Base-by-base conservation (phyloP, 176 grass and related monocot genomes). In the Cenchrus americanus region DNA sequence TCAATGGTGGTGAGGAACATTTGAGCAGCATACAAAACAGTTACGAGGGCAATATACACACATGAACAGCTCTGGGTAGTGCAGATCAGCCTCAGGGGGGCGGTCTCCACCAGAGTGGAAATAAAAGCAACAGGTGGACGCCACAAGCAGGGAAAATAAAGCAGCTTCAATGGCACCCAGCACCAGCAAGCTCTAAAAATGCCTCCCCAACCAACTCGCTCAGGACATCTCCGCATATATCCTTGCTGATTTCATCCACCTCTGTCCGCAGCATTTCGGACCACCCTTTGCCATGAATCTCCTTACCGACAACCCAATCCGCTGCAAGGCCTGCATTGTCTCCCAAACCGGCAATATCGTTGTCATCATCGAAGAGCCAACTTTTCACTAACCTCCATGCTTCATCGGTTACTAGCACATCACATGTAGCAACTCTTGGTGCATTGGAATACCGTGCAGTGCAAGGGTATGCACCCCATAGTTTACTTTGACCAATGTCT, bases 221-320 rank as follows among this genome's bases (percentile, higher is more conserved):
- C 73, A 99, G 75, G 11, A 94, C 86, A 13, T 87, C 88, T 22
- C 66, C 84, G 7, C 89, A 87, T 73, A 99, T 94, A 87, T 99
- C 91, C 83, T 7, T 89, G 84, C 85, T 84, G 52, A 96, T 96
- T 57, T 99, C 93, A 66, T 99, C 87, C 49, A 92, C 34, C 86
- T 96, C 93, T 66, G 70, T 42, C 74, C 89, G 87, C 78, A 86
- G 78, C 76, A 47, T 81, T 55, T 99, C 86, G 0, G 69, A 49
- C 91, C 91, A 96, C 30, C 43, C 83, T 46, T 80, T 89, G 80
- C 93, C 91, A 59, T 74, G 60, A 17, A 99, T 55, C 71, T 99
- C 97, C 85, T 58, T 81, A 37, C 85, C 79, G 58, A 96, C 83
- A 69, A 90, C 82, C 78, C 85, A 81, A 19, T 96, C 89, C 0